Conservation (phyloP, 805 yeast genomes). For the Candida orba region DNA sequence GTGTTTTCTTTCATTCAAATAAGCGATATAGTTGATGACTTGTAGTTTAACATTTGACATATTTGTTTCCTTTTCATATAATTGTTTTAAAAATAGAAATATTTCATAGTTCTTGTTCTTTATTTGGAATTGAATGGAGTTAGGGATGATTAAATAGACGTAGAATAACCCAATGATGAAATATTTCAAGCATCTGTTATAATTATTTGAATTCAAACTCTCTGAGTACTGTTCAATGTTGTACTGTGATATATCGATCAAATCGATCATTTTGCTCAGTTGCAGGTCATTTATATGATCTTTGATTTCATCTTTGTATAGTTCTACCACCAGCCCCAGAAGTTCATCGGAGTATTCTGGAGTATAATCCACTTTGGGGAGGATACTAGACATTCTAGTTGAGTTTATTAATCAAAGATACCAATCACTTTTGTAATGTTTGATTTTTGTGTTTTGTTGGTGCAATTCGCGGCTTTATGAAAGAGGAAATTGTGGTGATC, state of each 20-base stretch:
- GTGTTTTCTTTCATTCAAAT: constrained; percentile 18
- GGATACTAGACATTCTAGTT: neutral
- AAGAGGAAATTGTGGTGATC: too few species aligned
- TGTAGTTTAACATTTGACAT: constrained; percentile 34
- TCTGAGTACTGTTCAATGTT: constrained; percentile 27
- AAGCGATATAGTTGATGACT: constrained; percentile 27
- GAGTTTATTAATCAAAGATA: too few species aligned
- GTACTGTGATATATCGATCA: constrained; percentile 30
- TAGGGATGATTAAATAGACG: constrained; percentile 31
- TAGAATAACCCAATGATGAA: constrained; percentile 32
- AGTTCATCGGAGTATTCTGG: constrained; percentile 36
- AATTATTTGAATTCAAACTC: constrained; percentile 9
- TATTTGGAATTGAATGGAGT: constrained; percentile 33
- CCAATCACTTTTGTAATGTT: too few species aligned
- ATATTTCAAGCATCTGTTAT: constrained; percentile 25
- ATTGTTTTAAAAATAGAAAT: constrained; percentile 28
- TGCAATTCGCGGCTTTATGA: too few species aligned
- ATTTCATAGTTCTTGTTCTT: constrained; percentile 32
- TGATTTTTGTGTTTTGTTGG: too few species aligned
- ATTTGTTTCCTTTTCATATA: constrained; percentile 30
- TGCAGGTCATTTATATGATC: constrained; percentile 25
- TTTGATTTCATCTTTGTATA: constrained; percentile 29
- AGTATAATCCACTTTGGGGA: constrained; percentile 21
- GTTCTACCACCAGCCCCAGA: constrained; percentile 21
- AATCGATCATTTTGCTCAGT: constrained; percentile 29